phyloP scores from a whole-genome alignment of 257 asterid species.

The Osmanthus fragrans region DNA sequence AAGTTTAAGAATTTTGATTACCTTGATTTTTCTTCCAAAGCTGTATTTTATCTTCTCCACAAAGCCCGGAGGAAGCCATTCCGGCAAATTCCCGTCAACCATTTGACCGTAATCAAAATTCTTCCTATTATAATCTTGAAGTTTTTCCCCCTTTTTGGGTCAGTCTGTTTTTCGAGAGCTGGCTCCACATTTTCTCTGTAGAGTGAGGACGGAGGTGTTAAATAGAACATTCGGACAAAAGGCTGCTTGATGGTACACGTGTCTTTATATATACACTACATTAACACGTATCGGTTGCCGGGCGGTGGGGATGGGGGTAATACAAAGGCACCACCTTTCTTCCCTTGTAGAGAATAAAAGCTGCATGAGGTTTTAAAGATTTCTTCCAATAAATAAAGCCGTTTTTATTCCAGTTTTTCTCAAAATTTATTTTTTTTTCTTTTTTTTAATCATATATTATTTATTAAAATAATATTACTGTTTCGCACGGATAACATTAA shows the following conservation, averaged over 20 bases:
- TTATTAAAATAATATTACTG: too few species aligned
- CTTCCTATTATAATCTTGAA: background rate
- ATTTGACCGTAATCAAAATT: background rate
- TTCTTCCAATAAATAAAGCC: too few species aligned
- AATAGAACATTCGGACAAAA: background rate
- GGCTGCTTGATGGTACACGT: background rate
- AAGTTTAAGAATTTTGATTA: background rate
- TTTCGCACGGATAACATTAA: too few species aligned
- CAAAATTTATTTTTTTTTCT: too few species aligned
- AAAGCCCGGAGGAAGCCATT: slow-evolving; percentile 14
- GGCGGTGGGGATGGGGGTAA: too few species aligned
- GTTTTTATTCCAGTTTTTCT: too few species aligned
- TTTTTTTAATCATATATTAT: too few species aligned
- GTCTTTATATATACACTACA: background rate
- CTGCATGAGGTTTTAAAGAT: too few species aligned
- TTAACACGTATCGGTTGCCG: too few species aligned
- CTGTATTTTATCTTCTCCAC: background rate
- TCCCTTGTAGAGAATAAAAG: too few species aligned
- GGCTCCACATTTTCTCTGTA: background rate
- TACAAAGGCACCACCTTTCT: background rate
- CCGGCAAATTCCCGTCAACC: slow-evolving; percentile 1
- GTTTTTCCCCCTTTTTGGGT: background rate
- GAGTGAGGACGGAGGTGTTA: background rate
- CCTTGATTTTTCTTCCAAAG: background rate
- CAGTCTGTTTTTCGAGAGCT: background rate